Base-by-base conservation (phyloP, 495 filamentous ascomycete genomes). In the Acidomyces sp. region DNA sequence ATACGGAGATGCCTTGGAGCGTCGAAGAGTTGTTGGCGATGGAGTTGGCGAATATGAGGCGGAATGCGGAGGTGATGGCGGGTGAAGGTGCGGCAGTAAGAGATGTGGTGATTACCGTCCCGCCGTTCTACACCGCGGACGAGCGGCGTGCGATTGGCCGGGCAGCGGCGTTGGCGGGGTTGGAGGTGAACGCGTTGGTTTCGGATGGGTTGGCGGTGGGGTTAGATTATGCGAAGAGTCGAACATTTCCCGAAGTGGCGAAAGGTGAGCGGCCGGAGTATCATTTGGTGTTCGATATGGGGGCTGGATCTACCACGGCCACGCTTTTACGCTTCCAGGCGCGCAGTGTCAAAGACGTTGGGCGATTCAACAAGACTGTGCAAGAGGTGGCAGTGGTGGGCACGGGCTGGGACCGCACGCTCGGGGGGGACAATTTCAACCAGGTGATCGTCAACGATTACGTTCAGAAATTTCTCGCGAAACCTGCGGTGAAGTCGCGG, bases 251-350 rank as follows among this genome's bases (percentile, higher is more conserved):
- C 12, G 82, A 69, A 45, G 65, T 92, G 26, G 80, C 72, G 29
- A 78, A 88, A 40, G 87, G 85, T 32, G 78, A 77, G 50, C 87
- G 84, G 65, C 82, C 90, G 3, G 90, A 99, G 59, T 73, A 81
- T 52, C 85, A 99, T 56, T 67, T 99, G 55, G 74, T 99, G 13
- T 96, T 85, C 51, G 92, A 99, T 52, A 95, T 96, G 87, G 90
- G 90, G 43, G 90, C 90, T 53, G 90, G 90, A 6, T 93, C 85
- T n/a, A 84, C 92, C 12, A 93, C 85, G 42, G 90, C 88, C n/a
- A 92, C 86, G 6, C 68, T 99, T 13, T 55, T 99, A 56, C 80
- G 74, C 51, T 93, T 96, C 65, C 87, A 93, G 57, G 82, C 80
- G 54, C 75, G 75, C 49, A 79, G 69, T 4, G 82, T 96, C 34